Base-by-base conservation (phyloP, 1,139 yeast species). In the Saccharomycopsis hybrid region DNA sequence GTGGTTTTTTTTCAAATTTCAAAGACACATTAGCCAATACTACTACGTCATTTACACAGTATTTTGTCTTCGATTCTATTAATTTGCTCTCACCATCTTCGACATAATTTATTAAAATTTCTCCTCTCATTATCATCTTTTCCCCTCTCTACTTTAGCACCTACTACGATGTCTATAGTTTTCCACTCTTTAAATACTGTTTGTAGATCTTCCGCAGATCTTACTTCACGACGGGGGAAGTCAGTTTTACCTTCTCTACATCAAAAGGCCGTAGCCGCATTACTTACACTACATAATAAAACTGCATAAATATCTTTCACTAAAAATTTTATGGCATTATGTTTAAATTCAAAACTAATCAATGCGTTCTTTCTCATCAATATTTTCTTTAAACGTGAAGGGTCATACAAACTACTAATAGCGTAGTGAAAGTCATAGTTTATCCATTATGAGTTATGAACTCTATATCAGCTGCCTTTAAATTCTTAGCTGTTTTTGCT, bases 41-140 rank as follows among this genome's bases (percentile, higher is more conserved):
- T 4, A 45, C 39, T 8, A 38, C 47, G 38, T 44, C 47, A 44
- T 44, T 44, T 5, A 24, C 30, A 38, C 47, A 44, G 59, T 68
- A 28, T 43, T 61, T 55, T 2, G 51, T 52, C 3, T 71, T 71
- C 42, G 52, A 60, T 1, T 47, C 44, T 28, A 66, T 58, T 18
- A 68, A 47, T 1, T 56, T 47, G 50, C 59, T 62, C 8, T 43
- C 45, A 35, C 30, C 46, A 28, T 43, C 30, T 3, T 25, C n/a
- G 5, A n/a, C 13, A 43, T 35, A 32, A 9, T 27, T 33, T 5
- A 43, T 25, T 8, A 35, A 13, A 35, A 35, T 31, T 33, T 43
- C 9, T 35, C 32, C 40, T 11, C 28, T 43, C 3, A 43, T 35
- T 27, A 43, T 43, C 40, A 43, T 33, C n/a, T 35, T 43, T 43